Conservation (phyloP, 148 eudicot genomes). For the Silene latifolia region DNA sequence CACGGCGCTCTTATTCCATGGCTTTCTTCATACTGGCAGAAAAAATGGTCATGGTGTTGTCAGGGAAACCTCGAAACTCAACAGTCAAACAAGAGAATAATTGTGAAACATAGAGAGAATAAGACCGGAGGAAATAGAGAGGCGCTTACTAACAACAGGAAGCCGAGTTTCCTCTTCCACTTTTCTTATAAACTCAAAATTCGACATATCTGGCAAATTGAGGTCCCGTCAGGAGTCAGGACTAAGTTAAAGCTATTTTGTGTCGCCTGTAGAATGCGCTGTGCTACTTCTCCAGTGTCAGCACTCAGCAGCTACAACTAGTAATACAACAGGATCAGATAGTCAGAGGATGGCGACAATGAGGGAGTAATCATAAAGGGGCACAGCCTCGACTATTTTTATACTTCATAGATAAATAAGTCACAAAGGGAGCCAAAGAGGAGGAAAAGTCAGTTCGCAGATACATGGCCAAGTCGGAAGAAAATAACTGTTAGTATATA, state of each 20-base stretch:
- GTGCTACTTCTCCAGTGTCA: slow-evolving; percentile 10
- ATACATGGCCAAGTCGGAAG: no score
- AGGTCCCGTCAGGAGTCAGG: neutral
- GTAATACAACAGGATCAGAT: slow-evolving; percentile 6
- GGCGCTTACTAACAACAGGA: slow-evolving; percentile 20
- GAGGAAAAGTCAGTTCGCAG: no score
- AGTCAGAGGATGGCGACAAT: neutral
- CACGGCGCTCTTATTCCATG: no score
- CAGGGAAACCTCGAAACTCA: no score
- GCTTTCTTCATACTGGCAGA: no score
- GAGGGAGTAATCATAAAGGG: neutral
- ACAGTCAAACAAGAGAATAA: neutral
- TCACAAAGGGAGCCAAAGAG: no score
- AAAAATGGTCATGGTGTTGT: no score
- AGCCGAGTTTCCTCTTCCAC: neutral
- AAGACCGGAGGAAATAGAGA: neutral
- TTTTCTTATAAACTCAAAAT: slow-evolving; percentile 4
- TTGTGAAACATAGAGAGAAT: neutral
- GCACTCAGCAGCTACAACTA: slow-evolving; percentile 14
- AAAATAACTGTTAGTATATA: no score
- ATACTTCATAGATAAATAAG: no score
- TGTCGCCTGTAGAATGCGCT: neutral
- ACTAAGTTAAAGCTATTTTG: slow-evolving; percentile 12
- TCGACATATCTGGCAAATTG: slow-evolving; percentile 17
- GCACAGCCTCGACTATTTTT: neutral